These are phyloP conservation scores for Chalara sp. DNA, from an alignment of 2,329 filamentous ascomycete genomes.

Conservation along the genomic window DNA sequence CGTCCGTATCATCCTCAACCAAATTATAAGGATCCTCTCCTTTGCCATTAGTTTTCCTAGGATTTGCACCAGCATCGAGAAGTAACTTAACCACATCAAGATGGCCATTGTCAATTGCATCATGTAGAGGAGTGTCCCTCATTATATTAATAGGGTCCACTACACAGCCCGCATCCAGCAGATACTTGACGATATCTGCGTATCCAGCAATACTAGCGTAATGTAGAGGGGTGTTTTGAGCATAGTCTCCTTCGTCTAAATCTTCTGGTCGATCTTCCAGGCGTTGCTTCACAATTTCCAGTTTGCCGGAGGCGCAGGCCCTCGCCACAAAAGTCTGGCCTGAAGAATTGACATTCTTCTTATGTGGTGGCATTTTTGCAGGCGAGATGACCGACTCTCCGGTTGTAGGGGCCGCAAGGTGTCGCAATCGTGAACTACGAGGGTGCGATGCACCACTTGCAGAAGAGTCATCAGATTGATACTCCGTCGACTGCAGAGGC, in stretches of 20 bases:
- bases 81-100: conserved; percentile 80
- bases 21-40: conserved; percentile 88
- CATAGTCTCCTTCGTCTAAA: conserved; percentile 83
- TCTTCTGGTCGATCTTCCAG: conserved; percentile 76
- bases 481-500: conserved; percentile 54
- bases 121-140: conserved; percentile 88
- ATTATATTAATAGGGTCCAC: conserved; percentile 74
- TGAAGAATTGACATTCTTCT: conserved; percentile 86
- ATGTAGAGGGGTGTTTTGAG: conserved; percentile 92
- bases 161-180: conserved; percentile 79
- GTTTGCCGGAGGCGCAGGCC: conserved; percentile 79
- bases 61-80: conserved; percentile 82
- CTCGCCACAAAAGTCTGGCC: conserved; percentile 87
- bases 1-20: conserved; percentile 61
- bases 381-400: conserved; percentile 58
- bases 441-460: conserved; percentile 53
- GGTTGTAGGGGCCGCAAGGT: conserved; percentile 47
- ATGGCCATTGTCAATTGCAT: conserved; percentile 94
- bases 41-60: conserved; percentile 82
- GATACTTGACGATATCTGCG: conserved; percentile 77
- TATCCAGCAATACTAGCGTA: conserved; percentile 85
- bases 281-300: conserved; percentile 66
- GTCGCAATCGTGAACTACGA: conserved; percentile 50
- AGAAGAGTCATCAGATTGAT: conserved; percentile 62
- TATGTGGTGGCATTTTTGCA: conserved; percentile 63